Evolutionary conservation across 2,329 filamentous ascomycete genomes (phyloP), one percentile per base, ranked within the genome.

Genomic region (Didymella keratinophila): DNA sequence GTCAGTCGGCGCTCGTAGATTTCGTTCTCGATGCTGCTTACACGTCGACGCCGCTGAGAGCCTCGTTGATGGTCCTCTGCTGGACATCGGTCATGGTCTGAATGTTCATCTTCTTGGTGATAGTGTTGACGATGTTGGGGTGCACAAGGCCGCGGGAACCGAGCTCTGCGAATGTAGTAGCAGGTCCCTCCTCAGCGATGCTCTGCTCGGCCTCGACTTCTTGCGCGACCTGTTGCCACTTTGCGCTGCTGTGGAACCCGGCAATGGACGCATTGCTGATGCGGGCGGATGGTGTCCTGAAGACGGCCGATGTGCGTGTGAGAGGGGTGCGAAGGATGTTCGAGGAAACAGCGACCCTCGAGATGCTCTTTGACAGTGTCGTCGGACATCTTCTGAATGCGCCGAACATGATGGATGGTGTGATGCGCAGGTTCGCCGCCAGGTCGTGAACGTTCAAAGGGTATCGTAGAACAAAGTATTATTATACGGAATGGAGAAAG

Each of bases 1-100:
- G 53, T 70, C 61, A 68, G 60, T 34, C 32, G 3, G 7, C 6
- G 14, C 32, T 36, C 12, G 16, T 18, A 8, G 16, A n/a, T 6
- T 8, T 36, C 32, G 6, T n/a, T 8, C 8, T 9, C 4, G 16
- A 8, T 30, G 4, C 45, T 25, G 45, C 12, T 81, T 84, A 94
- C 91, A 97, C 83, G 77, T 97, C 94, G 60, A 83, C 86, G 21
- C 95, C 93, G 65, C 87, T 86, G 41, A 98, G 81, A 4, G 91
- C 91, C 55, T 91, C 85, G 59, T 87, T 87, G 72, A 99, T 93
- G 12, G 94, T 96, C 74, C 89, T 85, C 46, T 87, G 83, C 78
- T 99, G 95, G 14, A 99, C 94, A 21, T 95, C 90, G 21, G 94
- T 98, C 95, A 99, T 98, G 39, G 82, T 86, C 48, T 89, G 85